Evolutionary conservation across 2,329 filamentous ascomycete genomes (phyloP).

Genomic region (Cladosporium sp.): DNA sequence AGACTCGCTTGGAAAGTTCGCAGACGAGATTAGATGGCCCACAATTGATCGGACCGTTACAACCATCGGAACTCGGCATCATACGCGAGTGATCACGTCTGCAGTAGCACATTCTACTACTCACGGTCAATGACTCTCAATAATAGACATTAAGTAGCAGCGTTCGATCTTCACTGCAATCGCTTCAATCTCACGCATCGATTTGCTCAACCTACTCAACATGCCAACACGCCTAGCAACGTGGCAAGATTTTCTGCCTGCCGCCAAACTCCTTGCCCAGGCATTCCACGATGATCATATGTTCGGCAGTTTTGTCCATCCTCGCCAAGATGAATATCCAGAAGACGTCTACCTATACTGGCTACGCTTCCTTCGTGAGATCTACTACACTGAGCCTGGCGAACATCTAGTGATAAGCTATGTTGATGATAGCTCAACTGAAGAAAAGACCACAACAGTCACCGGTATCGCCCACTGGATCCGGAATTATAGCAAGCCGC

Average conservation of each 20-base stretch:
- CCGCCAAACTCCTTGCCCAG: constrained; percentile 28
- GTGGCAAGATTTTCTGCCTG: constrained; percentile 30
- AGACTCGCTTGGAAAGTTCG: not conserved
- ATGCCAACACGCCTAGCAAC: constrained; percentile 33
- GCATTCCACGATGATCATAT: constrained; percentile 33
- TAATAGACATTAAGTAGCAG: not conserved
- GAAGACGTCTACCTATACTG: constrained; percentile 32
- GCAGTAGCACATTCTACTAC: not conserved
- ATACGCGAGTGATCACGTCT: not conserved
- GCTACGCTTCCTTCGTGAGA: constrained; percentile 28
- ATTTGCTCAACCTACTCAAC: not conserved
- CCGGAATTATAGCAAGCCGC: constrained; percentile 24
- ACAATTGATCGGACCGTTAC: not conserved
- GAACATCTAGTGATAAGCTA: not conserved
- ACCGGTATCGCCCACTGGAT: constrained; percentile 34
- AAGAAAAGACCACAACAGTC: not conserved
- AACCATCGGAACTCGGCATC: not conserved
- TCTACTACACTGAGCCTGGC: not conserved
- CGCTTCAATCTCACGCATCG: not conserved
- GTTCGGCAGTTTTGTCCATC: constrained; percentile 32
- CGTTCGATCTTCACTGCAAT: not conserved
- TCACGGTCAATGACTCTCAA: not conserved
- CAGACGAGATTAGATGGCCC: not conserved
- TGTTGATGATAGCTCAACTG: constrained; percentile 6
- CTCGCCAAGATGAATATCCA: constrained; percentile 29